A percentile compares a stretch with the other conserved stretches of the same genome.
Conservation (phyloP, 139 green algal genomes). For the Chlorella sp. region DNA sequence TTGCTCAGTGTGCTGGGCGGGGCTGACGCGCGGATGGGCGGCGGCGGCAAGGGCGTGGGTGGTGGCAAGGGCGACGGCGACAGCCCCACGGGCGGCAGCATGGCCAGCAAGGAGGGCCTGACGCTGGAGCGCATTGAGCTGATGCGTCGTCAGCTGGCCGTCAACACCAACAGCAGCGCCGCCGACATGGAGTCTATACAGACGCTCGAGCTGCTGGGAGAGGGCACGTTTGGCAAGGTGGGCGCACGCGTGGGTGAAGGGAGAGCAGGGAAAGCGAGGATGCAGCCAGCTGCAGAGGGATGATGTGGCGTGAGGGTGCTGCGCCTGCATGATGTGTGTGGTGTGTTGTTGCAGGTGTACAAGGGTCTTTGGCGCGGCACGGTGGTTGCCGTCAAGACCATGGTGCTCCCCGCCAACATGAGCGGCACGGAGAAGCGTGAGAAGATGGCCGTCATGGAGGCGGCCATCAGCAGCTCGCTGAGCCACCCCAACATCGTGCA, state of each 20-base stretch:
- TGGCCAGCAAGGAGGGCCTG: slow-evolving; percentile 9
- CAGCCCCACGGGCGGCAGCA: not conserved
- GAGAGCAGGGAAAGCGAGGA: no score
- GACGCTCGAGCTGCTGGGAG: slow-evolving; percentile 22
- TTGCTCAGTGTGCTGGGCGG: slow-evolving; percentile 21
- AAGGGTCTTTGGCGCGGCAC: slow-evolving; percentile 34
- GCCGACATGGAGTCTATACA: slow-evolving; percentile 16
- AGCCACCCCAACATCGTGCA: slow-evolving; percentile 23
- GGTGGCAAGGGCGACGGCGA: not conserved
- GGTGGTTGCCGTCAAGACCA: slow-evolving; percentile 28
- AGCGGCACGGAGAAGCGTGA: slow-evolving; percentile 32
- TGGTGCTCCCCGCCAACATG: slow-evolving; percentile 34
- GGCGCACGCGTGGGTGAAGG: no score
- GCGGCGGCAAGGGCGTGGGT: no score
- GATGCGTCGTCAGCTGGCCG: slow-evolving; percentile 24
- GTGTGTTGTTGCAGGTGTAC: slow-evolving; percentile 15
- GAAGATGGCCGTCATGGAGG: slow-evolving; percentile 50
- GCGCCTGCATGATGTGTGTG: no score
- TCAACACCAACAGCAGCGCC: slow-evolving; percentile 18
- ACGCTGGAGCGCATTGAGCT: slow-evolving; percentile 26
- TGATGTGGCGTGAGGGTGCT: no score
- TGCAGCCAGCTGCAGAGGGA: no score
- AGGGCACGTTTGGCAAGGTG: slow-evolving; percentile 19
- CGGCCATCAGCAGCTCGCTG: slow-evolving; percentile 16
- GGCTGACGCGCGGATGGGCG: no score